Conservation (phyloP, 805 yeast genomes). For the Isabelozyma rhagii region DNA sequence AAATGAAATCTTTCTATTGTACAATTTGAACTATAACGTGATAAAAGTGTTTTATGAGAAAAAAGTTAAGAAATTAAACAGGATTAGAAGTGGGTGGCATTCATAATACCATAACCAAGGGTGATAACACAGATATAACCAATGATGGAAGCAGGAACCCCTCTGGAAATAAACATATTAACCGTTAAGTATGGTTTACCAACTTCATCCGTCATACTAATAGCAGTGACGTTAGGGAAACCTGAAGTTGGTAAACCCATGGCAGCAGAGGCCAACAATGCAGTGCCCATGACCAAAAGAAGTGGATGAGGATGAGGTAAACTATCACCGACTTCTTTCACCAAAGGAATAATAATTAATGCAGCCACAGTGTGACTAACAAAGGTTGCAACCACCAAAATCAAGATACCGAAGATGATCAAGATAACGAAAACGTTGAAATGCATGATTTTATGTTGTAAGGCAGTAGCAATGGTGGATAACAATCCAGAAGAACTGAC, state of each 20-base stretch:
- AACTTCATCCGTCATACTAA: conserved; percentile 40
- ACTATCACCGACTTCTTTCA: conserved; percentile 37
- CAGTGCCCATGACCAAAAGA: conserved; percentile 39
- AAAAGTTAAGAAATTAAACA: too few relatives aligned
- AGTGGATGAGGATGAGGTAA: conserved; percentile 36
- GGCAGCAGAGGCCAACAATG: conserved; percentile 39
- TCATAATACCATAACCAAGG: conserved; percentile 41
- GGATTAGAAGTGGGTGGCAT: conserved; percentile 18
- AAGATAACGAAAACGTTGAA: conserved; percentile 43
- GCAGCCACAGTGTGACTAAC: conserved; percentile 46
- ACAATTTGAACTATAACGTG: too few relatives aligned
- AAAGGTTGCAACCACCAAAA: conserved; percentile 41
- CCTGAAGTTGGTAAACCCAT: conserved; percentile 46
- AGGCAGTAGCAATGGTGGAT: conserved; percentile 42
- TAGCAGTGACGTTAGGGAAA: conserved; percentile 44
- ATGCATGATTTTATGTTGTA: conserved; percentile 38
- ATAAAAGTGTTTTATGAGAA: too few relatives aligned
- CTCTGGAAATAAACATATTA: conserved; percentile 39
- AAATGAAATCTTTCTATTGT: too few relatives aligned
- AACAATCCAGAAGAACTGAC: conserved; percentile 48
- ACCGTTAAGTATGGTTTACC: conserved; percentile 40
- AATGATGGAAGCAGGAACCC: conserved; percentile 39
- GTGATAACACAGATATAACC: conserved; percentile 33
- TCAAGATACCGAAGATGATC: conserved; percentile 42
- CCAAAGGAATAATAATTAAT: conserved; percentile 40